Percentiles rank a stretch among this genome's conserved stretches.
Evolutionary conservation across 164 flowering plant species (phyloP).

Genomic region (Echeveria elegans): DNA sequence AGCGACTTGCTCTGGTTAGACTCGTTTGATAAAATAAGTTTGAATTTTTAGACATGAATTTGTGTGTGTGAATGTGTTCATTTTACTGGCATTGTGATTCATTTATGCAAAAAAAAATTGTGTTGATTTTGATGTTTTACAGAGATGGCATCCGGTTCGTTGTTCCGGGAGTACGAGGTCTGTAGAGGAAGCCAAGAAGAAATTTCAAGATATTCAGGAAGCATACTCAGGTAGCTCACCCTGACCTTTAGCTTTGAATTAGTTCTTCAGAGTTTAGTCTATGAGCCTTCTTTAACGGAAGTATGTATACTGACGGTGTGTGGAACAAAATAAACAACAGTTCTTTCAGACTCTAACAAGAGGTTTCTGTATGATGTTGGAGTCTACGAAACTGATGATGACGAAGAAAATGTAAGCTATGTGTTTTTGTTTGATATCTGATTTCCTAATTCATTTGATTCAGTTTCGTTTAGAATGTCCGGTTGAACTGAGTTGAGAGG

Average conservation of each 20-base stretch:
- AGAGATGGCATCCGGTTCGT: conserved; percentile 99
- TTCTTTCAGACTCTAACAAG: conserved; percentile 69
- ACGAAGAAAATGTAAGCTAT: conserved; percentile 54
- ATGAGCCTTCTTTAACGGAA: neutral
- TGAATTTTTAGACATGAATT: neutral
- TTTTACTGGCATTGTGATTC: neutral
- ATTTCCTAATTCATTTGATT: neutral
- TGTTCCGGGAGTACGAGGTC: conserved; percentile 59
- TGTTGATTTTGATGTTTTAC: neutral
- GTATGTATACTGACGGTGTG: neutral
- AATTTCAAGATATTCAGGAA: conserved; percentile 82
- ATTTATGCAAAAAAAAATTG: neutral
- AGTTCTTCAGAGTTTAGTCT: neutral
- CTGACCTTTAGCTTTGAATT: neutral
- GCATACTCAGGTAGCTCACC: conserved; percentile 80
- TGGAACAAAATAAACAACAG: conserved; percentile 22
- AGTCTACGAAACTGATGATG: conserved; percentile 58
- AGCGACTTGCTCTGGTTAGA: conserved; percentile 84
- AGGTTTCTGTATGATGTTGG: conserved; percentile 90
- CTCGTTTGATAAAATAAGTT: neutral
- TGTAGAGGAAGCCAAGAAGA: conserved; percentile 81
- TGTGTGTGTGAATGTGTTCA: neutral
- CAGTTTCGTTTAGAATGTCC: neutral
- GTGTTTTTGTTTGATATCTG: neutral
- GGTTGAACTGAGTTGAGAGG: neutral